Conservation (phyloP, 768 basidiomycete genomes). For the Mycena galopus region DNA sequence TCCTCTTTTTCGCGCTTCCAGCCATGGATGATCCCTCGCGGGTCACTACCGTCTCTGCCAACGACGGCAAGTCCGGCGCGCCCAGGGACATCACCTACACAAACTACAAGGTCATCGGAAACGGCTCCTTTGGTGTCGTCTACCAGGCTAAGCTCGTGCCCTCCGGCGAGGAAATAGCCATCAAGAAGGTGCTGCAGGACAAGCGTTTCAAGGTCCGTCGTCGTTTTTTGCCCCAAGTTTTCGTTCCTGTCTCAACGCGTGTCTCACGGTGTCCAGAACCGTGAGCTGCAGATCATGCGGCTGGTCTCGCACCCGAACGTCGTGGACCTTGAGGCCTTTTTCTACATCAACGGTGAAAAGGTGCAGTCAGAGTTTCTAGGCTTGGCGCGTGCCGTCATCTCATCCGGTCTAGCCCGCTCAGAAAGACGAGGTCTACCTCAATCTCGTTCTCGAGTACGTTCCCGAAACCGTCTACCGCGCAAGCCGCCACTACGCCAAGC, state of each 20-base stretch:
- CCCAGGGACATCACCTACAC: conserved; percentile 93
- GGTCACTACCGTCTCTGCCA: conserved; percentile 94
- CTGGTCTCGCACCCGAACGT: conserved; percentile 97
- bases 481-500: conserved; percentile 98
- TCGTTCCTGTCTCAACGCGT: conserved; percentile 7
- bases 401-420: conserved; percentile 49
- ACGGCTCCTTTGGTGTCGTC: conserved; percentile 99
- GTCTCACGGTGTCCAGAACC: conserved; percentile 75
- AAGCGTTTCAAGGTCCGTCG: conserved; percentile 97
- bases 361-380: conserved; percentile 57
- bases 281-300: conserved; percentile 99
- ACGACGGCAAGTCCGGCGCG: conserved; percentile 93
- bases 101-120: conserved; percentile 98
- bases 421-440: conserved; percentile 99
- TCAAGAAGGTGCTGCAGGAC: conserved; percentile 99
- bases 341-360: conserved; percentile 99
- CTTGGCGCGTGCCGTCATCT: conserved; percentile 15
- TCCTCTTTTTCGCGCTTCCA: conserved; percentile 35
- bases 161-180: conserved; percentile 90
- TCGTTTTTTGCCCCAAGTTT: conserved; percentile 36
- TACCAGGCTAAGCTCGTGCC: conserved; percentile 92
- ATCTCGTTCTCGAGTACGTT: conserved; percentile 98
- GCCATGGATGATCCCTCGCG: conserved; percentile 96
- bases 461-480: conserved; percentile 99
- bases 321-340: conserved; percentile 97